These are phyloP conservation scores for Tolypocladium inflatum DNA, from an alignment of 2,329 filamentous ascomycete genomes.

Conservation along the genomic window DNA sequence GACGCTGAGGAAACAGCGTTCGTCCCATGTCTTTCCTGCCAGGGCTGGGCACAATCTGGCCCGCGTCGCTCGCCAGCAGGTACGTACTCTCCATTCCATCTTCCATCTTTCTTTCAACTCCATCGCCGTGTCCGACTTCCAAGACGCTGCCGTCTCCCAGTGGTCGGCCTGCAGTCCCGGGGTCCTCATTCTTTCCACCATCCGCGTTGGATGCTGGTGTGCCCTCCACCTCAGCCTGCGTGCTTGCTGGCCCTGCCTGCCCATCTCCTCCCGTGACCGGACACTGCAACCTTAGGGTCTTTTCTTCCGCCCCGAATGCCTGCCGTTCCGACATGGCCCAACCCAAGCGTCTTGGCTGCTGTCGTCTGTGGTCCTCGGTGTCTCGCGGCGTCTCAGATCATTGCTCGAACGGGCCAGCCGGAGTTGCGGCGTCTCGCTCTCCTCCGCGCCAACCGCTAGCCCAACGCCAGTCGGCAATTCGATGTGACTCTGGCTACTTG, in stretches of 20 bases:
- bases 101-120: not conserved
- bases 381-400: conserved; percentile 14
- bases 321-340: not conserved
- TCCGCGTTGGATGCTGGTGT: not conserved
- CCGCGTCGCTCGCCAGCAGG: not conserved
- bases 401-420: conserved; percentile 8
- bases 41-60: not conserved
- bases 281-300: not conserved
- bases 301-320: not conserved
- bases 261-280: not conserved
- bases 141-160: not conserved
- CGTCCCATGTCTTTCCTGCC: not conserved
- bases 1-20: not conserved
- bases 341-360: not conserved
- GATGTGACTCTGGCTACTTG: not conserved
- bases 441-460: conserved; percentile 5
- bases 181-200: not conserved
- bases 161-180: not conserved
- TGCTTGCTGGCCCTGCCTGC: too few relatives aligned
- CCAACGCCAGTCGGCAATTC: conserved; percentile 2
- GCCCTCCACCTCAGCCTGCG: not conserved
- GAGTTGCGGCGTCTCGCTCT: conserved; percentile 2
- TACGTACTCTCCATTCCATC: not conserved
- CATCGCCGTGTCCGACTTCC: not conserved
- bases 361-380: conserved; percentile 7